Conservation (phyloP, 2,329 filamentous ascomycete species). For the Magnaporthiopsis rhizophila region DNA sequence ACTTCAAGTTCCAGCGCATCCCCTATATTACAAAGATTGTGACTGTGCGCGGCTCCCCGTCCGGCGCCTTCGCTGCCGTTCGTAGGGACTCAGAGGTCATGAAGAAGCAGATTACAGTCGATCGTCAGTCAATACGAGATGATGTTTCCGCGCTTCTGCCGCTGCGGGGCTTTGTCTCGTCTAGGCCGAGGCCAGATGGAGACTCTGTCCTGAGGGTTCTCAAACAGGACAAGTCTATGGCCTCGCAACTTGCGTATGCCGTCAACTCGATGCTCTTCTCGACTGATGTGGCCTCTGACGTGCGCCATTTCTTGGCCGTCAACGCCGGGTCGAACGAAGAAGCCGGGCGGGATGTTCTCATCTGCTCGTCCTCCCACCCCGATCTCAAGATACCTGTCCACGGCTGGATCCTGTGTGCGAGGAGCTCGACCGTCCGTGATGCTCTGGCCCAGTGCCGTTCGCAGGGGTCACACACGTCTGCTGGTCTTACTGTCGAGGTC, state of each 20-base stretch:
- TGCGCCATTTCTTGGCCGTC: constrained; percentile 40
- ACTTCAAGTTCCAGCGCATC: constrained; percentile 92
- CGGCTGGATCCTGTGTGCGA: constrained; percentile 67
- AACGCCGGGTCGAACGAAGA: neutral
- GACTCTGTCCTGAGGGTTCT: neutral
- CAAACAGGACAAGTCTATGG: neutral
- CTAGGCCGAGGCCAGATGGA: constrained; percentile 22
- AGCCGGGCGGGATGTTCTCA: constrained; percentile 24
- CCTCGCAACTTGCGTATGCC: neutral
- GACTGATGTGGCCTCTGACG: constrained; percentile 57
- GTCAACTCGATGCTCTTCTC: constrained; percentile 38
- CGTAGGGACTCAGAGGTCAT: constrained; percentile 80
- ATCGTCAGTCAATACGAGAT: constrained; percentile 62
- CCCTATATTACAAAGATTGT: constrained; percentile 80
- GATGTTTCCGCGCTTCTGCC: constrained; percentile 64
- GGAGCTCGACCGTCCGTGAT: constrained; percentile 61
- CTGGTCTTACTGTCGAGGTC: constrained; percentile 51
- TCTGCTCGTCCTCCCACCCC: constrained; percentile 54
- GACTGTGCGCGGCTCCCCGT: constrained; percentile 78
- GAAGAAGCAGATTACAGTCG: constrained; percentile 59
- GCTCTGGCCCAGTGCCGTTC: constrained; percentile 51
- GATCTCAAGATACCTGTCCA: constrained; percentile 72
- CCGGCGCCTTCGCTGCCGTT: constrained; percentile 82
- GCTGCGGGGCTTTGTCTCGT: constrained; percentile 50
- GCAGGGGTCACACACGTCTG: constrained; percentile 43